phyloP scores from a whole-genome alignment of 2,329 filamentous ascomycete genomes.

The Colletotrichum cuscutae region DNA sequence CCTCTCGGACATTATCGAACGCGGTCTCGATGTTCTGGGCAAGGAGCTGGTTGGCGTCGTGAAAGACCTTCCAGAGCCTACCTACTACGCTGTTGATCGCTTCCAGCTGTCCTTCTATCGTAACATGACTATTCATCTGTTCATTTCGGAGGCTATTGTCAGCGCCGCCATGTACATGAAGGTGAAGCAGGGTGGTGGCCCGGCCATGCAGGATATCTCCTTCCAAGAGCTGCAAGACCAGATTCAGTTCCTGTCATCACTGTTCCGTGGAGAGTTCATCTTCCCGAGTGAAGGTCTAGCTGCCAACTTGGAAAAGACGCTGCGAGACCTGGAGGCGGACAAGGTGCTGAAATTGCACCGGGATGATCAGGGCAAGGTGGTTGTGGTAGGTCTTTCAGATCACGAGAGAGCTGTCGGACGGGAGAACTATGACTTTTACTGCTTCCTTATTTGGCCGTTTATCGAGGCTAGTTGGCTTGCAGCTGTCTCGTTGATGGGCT shows the following conservation, averaged over 20 bases:
- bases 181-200: conserved; percentile 91
- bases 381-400: conserved; percentile 78
- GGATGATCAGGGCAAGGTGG: conserved; percentile 65
- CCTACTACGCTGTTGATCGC: conserved; percentile 92
- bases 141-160: conserved; percentile 92
- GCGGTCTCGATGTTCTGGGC: conserved; percentile 90
- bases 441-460: conserved; percentile 98
- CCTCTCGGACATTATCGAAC: conserved; percentile 84
- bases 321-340: conserved; percentile 81
- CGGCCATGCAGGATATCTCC: conserved; percentile 80
- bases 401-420: conserved; percentile 81
- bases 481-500: conserved; percentile 85
- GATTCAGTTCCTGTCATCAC: conserved; percentile 88
- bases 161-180: conserved; percentile 90
- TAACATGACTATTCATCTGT: conserved; percentile 99
- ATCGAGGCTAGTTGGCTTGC: conserved; percentile 95
- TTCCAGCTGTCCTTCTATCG: conserved; percentile 99
- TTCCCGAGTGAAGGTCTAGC: conserved; percentile 88
- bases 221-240: conserved; percentile 80
- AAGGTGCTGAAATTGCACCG: conserved; percentile 77
- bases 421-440: conserved; percentile 99
- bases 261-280: conserved; percentile 97
- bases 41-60: conserved; percentile 87
- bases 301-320: conserved; percentile 82
- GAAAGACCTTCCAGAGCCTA: conserved; percentile 85